Base-by-base conservation (phyloP, 345 rosid species). In the Eucalyptus melliodora region DNA sequence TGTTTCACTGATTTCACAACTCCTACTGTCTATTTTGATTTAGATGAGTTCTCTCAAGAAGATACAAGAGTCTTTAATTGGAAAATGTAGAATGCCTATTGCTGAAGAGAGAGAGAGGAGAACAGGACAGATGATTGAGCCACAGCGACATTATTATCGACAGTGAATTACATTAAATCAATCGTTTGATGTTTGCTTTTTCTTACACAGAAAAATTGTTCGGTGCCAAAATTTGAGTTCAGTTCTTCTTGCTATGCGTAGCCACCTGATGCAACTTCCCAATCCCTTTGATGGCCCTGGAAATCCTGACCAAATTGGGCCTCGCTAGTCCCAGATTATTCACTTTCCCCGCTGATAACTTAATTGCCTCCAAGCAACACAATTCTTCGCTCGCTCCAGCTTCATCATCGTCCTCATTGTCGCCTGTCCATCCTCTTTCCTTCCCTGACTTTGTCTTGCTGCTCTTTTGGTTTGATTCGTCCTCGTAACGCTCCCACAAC, bases 331-430 rank as follows among this genome's bases (percentile, higher is more conserved):
- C 97, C 91, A 96, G 47, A 77, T 77, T 77, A 92, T 94, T 95
- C 99, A 96, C 95, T 92, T 97, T 96, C 90, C 98, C 96, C 11
- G 99, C 91, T 34, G 99, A 95, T 90, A 97, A 96, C 89, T 97
- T 95, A 62, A 97, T 89, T 26, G 99, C 99, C 55, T 95, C 97
- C 88, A 97, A 93, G 91, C 99, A 97, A 50, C 98, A 96, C 81
- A 94, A 44, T 31, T 92, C 92, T 77, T 92, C 97, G 27, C 83
- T 37, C n/a, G 86, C 91, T 12, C 60, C 88, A 34, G 56, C 87
- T 34, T 94, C 96, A 30, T 92, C 95, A 42, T 86, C 97, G 5
- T 94, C 95, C 2, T 94, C 96, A 10, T 93, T 94, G 4, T 92
- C 95, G 1, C 86, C 83, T 87, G 85, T 81, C 17, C 88, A 92